Evolutionary conservation across 306 rosid species (phyloP).

Genomic region (Cicer judaicum): DNA sequence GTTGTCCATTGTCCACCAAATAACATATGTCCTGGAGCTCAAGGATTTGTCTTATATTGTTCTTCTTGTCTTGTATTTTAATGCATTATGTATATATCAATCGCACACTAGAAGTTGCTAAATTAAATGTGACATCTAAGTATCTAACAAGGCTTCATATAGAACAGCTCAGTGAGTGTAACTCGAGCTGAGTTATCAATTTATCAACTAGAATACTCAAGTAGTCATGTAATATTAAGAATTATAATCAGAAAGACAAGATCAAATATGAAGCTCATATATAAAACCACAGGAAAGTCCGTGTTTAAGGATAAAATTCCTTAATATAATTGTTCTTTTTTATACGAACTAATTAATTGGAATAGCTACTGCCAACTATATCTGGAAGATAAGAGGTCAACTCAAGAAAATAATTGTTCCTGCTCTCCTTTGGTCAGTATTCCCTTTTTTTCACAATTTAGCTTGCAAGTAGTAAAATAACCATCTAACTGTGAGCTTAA

Average conservation of each 20-base stretch:
- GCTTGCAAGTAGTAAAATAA: slow-evolving; percentile 34
- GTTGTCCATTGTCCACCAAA: background rate
- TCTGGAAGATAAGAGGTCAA: slow-evolving; percentile 19
- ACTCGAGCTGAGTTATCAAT: slow-evolving; percentile 15
- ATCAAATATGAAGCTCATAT: slow-evolving; percentile 25
- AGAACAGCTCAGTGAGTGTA: background rate
- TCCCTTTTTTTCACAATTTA: background rate
- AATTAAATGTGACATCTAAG: slow-evolving; percentile 9
- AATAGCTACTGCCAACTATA: background rate
- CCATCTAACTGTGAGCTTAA: slow-evolving; percentile 13
- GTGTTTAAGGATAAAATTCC: slow-evolving; percentile 23
- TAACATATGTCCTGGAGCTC: background rate
- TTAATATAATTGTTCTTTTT: slow-evolving; percentile 32
- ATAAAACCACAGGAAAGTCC: slow-evolving; percentile 31
- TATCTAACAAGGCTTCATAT: slow-evolving; percentile 14
- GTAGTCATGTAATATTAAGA: background rate
- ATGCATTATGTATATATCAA: background rate
- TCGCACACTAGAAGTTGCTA: background rate
- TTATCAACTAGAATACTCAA: background rate
- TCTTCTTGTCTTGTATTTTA: background rate
- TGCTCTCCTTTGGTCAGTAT: slow-evolving; percentile 9
- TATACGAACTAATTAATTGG: background rate
- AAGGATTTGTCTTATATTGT: background rate
- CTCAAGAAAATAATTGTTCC: slow-evolving; percentile 25
- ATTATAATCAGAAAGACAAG: background rate